Base-by-base conservation (phyloP, 306 rosid genomes). In the Gastrolobium bilobum region DNA sequence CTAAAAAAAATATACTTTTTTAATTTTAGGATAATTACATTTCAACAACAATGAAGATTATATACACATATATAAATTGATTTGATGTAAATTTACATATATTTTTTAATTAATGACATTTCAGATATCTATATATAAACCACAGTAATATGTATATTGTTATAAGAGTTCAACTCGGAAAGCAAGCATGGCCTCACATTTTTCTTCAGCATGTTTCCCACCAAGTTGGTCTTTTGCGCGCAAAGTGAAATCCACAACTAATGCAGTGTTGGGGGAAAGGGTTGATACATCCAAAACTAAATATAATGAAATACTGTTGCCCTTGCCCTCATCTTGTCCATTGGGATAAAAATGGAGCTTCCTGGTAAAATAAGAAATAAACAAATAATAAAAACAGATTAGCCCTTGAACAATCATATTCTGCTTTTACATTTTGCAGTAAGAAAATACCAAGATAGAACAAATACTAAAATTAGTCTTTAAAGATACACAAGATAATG, bases 301-400 rank as follows among this genome's bases (percentile, higher is more conserved):
- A 73, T 68, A 83, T 14, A 86, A 50, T 3, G 87, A 83, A 6
- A 83, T 40, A 2, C 75, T 76, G 1, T 66, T 77, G 14, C 85
- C 26, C 26, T 20, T 20, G 26, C 26, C 26, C 26, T 20, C 26
- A 20, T 20, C 26, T 20, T 20, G 26, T 20, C 26, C 26, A 20
- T 20, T 20, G 26, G 26, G 26, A 20, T 20, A 20, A 7, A 86
- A 10, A 39, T 4, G 0, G 2, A 86, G 67, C 14, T 60, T 77
- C 89, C 85, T 83, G 26, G 26, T 20, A 20, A 20, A 20, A 20
- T 20, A 20, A 20, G 26, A 20, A 20, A 20, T 20, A 20, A 20
- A 20, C 26, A 20, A 39, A 10, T 11, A 34, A 58, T 13, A 39
- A 46, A 5, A 1, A 9, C 7, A 50, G 4, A 10, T 60, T 40